These are phyloP conservation scores for Hamigera avellanea DNA, from an alignment of 495 filamentous ascomycete genomes.

Conservation along the genomic window DNA sequence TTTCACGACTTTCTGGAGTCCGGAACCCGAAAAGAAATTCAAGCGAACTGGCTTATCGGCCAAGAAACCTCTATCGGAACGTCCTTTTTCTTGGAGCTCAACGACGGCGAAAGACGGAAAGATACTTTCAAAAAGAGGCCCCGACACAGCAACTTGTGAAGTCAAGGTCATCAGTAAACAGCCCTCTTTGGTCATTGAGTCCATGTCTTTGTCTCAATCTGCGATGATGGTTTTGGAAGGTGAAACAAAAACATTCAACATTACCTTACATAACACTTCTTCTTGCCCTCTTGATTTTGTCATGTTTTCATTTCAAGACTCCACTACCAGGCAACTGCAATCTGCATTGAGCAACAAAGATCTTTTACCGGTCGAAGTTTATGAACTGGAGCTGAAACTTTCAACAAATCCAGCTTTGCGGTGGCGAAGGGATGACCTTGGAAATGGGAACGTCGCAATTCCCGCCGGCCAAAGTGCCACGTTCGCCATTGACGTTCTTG, in stretches of 20 bases:
- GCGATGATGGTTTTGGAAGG: conserved; percentile 89
- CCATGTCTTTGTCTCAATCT: conserved; percentile 68
- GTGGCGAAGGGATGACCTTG: conserved; percentile 42
- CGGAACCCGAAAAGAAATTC: conserved; percentile 57
- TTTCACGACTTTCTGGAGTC: conserved; percentile 64
- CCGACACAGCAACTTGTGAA: conserved; percentile 22
- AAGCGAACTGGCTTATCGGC: conserved; percentile 60
- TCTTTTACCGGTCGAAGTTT: conserved; percentile 61
- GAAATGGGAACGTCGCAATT: conserved; percentile 42
- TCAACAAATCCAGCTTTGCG: conserved; percentile 62
- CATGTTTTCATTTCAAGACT: conserved; percentile 81
- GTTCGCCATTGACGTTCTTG: conserved; percentile 75
- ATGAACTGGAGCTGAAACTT: conserved; percentile 73
- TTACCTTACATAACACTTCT: conserved; percentile 74
- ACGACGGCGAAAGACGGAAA: conserved; percentile 33
- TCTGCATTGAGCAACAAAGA: conserved; percentile 63
- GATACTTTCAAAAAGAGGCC: conserved; percentile 21
- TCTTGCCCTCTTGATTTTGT: conserved; percentile 69
- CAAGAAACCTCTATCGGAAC: conserved; percentile 39
- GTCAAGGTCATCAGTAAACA: conserved; percentile 68
- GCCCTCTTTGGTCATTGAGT: conserved; percentile 63
- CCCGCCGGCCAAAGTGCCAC: conserved; percentile 54
- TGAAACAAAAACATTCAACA: conserved; percentile 61
- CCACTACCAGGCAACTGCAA: conserved; percentile 65
- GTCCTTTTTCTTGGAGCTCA: conserved; percentile 45